Base-by-base conservation (phyloP, 2,329 filamentous ascomycete species). In the Passalora sequoiae region DNA sequence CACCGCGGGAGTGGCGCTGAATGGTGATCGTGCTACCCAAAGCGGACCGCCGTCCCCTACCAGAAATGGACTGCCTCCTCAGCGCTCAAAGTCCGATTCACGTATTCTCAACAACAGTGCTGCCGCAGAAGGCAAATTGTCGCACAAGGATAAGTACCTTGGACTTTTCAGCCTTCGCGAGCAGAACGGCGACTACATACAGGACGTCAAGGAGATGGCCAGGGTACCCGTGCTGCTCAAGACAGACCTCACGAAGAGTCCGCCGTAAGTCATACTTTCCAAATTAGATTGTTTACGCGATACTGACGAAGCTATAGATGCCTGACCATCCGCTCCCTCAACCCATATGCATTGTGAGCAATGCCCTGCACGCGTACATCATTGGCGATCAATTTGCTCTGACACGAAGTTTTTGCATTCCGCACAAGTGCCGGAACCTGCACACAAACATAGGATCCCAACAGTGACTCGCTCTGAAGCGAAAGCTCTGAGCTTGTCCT, bases 151-250 rank as follows among this genome's bases (percentile, higher is more conserved):
- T 74, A 96, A 94, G 73, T 98, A 96, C 68, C 69, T 95, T 51
- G 87, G 83, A 64, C 74, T 92, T 53, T 97, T 97, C 73, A 81
- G 83, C 57, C 75, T 98, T 56, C 79, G 92, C 40, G 91, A 98
- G 67, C 86, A 94, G 69, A 84, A 86, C 57, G 91, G 91, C 54
- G 86, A 97, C 59, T 94, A 94, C 72, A 96, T 98, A 61, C 92
- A 98, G 70, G 92, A 98, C 67, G 89, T 98, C 55, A 89, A 83
- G 45, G 92, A 98, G 75, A 96, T 98, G 89, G 91, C 88, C 31
- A 79, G 91, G 57, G 86, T 98, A 49, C 92, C 92, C n/a, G 86
- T 98, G 56, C 94, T 98, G 65, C 72, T 98, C 61, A 97, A 95
- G 82, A 97, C 92, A 54, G 92, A 98, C 71, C 78, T 98, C 61